phyloP scores from a whole-genome alignment of 2,329 filamentous ascomycete species.

The Stachybotrys echinatus region DNA sequence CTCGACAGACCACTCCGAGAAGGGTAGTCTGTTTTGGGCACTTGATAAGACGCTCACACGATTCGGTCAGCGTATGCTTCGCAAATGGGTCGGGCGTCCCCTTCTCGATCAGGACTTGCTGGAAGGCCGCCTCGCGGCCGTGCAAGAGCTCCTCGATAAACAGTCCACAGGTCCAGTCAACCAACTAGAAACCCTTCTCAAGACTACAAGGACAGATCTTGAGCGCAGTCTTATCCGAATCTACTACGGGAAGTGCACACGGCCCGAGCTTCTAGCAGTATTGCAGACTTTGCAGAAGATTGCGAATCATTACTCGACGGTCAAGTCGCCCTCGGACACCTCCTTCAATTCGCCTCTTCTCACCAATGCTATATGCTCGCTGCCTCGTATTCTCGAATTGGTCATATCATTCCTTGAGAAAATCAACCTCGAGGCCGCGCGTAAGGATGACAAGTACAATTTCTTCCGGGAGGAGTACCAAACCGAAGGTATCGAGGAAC shows the following conservation, averaged over 20 bases:
- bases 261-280: slow-evolving; percentile 79
- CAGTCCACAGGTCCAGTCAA: slow-evolving; percentile 64
- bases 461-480: slow-evolving; percentile 89
- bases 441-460: slow-evolving; percentile 82
- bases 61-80: slow-evolving; percentile 79
- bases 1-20: slow-evolving; percentile 77
- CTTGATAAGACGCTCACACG: slow-evolving; percentile 87
- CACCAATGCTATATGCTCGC: slow-evolving; percentile 62
- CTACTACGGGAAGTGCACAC: slow-evolving; percentile 93
- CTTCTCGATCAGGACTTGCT: slow-evolving; percentile 71
- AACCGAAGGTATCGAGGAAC: slow-evolving; percentile 80
- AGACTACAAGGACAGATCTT: slow-evolving; percentile 70
- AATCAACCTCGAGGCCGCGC: slow-evolving; percentile 80
- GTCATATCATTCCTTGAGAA: slow-evolving; percentile 73
- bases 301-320: slow-evolving; percentile 65
- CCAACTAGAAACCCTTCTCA: slow-evolving; percentile 66
- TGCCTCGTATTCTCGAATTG: slow-evolving; percentile 71
- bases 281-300: slow-evolving; percentile 83
- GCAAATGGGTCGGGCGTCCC: slow-evolving; percentile 93
- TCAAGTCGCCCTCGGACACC: slow-evolving; percentile 59
- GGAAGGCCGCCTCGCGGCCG: slow-evolving; percentile 74
- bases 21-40: slow-evolving; percentile 92
- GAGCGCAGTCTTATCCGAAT: slow-evolving; percentile 92
- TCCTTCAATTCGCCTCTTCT: slow-evolving; percentile 70
- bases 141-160: slow-evolving; percentile 76